A percentile compares a stretch with the other conserved stretches of the same genome.
Evolutionary conservation across 192 early-diverging fungal species (phyloP).

Genomic region (Kappamyces sp.): DNA sequence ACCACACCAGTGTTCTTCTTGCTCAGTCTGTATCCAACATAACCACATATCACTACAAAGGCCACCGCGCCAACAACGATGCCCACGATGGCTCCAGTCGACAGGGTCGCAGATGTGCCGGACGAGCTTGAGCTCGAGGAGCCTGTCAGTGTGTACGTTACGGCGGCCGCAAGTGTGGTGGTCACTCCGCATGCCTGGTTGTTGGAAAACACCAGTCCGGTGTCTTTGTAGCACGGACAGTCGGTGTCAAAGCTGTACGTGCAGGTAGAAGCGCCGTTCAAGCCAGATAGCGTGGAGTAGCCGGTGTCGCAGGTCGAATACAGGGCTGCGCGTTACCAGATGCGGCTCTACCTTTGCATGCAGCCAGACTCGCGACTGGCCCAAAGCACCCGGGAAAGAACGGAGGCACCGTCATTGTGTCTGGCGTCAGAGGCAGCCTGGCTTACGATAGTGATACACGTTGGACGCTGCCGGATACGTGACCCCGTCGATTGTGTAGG

Average conservation of each 20-base stretch:
- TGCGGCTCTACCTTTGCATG: neutral
- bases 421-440: no score
- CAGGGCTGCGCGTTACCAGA: conserved; percentile 1
- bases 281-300: neutral
- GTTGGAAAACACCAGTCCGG: neutral
- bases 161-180: neutral
- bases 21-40: no score
- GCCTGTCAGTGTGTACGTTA: conserved; percentile 3
- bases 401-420: neutral
- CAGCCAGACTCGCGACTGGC: no score
- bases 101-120: no score
- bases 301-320: conserved; percentile 15
- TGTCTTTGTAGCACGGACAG: conserved; percentile 18
- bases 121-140: neutral
- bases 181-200: conserved; percentile 9
- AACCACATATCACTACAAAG: no score
- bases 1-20: no score
- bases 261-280: conserved; percentile 1
- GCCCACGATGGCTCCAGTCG: no score
- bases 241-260: conserved; percentile 12
- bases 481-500: conserved; percentile 3
- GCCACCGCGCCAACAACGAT: no score
- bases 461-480: conserved; percentile 11
- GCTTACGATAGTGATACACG: conserved; percentile 17
- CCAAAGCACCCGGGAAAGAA: conserved; percentile 4